A percentile compares a stretch with the other conserved stretches of the same genome.
These are phyloP conservation scores for Naganishia randhawae DNA, from an alignment of 768 basidiomycete species.

Conservation along the genomic window DNA sequence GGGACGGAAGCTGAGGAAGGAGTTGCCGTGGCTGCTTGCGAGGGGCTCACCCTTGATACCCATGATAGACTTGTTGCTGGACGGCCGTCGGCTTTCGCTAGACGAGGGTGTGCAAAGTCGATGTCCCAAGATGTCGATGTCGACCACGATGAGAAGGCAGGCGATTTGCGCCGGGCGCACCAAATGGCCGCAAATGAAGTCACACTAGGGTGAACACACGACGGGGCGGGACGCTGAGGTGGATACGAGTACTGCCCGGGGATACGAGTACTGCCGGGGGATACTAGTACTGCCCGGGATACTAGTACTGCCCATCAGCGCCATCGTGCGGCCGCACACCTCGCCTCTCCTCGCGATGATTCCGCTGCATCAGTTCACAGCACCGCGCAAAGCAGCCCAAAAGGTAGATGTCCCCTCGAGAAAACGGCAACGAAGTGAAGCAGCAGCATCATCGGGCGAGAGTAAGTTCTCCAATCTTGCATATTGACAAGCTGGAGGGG, in stretches of 20 bases:
- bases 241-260: not conserved
- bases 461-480: too few relatives aligned
- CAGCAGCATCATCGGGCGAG: not conserved
- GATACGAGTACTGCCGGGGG: not conserved
- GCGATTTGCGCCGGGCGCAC: not conserved
- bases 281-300: not conserved
- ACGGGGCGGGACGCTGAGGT: not conserved
- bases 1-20: not conserved
- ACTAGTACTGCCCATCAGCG: not conserved
- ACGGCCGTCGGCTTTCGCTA: too few relatives aligned
- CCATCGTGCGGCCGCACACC: too few relatives aligned
- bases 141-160: not conserved
- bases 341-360: not conserved
- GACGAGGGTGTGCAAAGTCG: not conserved
- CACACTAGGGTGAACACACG: conserved; percentile 18
- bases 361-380: not conserved
- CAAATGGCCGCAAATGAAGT: not conserved
- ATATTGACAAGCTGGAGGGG: too few relatives aligned
- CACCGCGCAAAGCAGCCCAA: not conserved
- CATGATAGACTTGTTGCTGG: conserved; percentile 17
- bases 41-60: conserved; percentile 29
- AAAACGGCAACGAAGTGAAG: not conserved
- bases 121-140: not conserved
- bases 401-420: conserved; percentile 1
- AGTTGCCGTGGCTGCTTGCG: not conserved